A percentile compares a stretch with the other conserved stretches of the same genome.
Conservation (phyloP, 2,329 filamentous ascomycete genomes). For the Aureobasidium vineae region DNA sequence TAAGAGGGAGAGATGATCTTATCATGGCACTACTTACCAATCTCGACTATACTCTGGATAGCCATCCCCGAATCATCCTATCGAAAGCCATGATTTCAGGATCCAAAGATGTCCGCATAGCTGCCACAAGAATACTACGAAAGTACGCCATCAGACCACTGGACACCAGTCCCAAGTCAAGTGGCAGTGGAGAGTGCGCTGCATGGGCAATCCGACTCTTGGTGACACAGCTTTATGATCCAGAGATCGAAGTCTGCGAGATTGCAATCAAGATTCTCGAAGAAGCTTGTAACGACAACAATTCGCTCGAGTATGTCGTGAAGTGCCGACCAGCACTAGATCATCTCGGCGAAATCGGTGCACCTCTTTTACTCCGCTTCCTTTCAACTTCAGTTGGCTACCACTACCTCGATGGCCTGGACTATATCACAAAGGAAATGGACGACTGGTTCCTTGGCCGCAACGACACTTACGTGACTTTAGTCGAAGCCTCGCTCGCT, state of each 20-base stretch:
- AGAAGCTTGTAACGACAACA: conserved; percentile 91
- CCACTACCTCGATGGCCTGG: conserved; percentile 91
- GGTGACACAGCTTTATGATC: conserved; percentile 98
- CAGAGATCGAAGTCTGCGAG: conserved; percentile 93
- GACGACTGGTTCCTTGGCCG: conserved; percentile 98
- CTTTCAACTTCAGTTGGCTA: conserved; percentile 95
- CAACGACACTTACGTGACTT: conserved; percentile 91
- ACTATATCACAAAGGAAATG: conserved; percentile 99
- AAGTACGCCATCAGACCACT: conserved; percentile 73
- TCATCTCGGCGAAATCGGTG: conserved; percentile 94
- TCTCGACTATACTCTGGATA: conserved; percentile 82
- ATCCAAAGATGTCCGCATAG: conserved; percentile 86
- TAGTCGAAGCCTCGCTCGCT: conserved; percentile 94
- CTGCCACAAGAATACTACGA: conserved; percentile 79
- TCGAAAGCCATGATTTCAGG: conserved; percentile 92
- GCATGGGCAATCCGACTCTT: conserved; percentile 96
- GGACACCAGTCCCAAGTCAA: conserved; percentile 40
- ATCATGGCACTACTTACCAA: conserved; percentile 85
- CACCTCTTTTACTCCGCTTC: conserved; percentile 86
- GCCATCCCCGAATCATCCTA: conserved; percentile 86
- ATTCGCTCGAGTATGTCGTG: conserved; percentile 91
- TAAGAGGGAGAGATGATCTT: conserved; percentile 85
- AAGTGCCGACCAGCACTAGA: conserved; percentile 93
- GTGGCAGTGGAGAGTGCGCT: conserved; percentile 61
- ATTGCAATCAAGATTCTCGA: conserved; percentile 96